Percentiles rank a stretch among this genome's conserved stretches.
phyloP scores from a whole-genome alignment of 2,329 filamentous ascomycete genomes.

The Decorospora gaudefroyi region DNA sequence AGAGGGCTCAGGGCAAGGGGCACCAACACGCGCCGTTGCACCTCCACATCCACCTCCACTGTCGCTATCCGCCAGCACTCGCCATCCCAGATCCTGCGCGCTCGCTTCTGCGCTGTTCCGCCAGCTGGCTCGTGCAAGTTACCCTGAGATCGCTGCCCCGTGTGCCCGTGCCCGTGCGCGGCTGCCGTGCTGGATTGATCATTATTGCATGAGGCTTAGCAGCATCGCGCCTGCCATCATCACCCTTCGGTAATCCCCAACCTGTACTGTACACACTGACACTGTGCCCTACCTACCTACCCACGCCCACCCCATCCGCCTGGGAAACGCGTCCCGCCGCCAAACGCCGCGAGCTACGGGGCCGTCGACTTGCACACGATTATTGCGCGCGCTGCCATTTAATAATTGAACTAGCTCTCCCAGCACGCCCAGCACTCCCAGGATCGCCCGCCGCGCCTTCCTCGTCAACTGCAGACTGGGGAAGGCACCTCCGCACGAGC shows the following conservation, averaged over 20 bases:
- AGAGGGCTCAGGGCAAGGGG: too few relatives aligned
- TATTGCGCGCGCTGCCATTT: too few relatives aligned
- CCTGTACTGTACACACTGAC: neutral
- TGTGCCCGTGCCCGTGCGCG: too few relatives aligned
- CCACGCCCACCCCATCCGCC: too few relatives aligned
- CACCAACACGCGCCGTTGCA: conserved; percentile 1
- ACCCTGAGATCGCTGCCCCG: conserved; percentile 17
- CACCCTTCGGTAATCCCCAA: neutral
- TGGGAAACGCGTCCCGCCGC: too few relatives aligned
- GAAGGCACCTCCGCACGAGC: conserved; percentile 15
- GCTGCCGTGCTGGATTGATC: conserved; percentile 9
- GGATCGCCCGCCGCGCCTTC: conserved; percentile 17
- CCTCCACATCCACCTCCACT: neutral
- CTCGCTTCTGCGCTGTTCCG: conserved; percentile 10
- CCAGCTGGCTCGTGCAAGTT: conserved; percentile 11
- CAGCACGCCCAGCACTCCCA: too few relatives aligned
- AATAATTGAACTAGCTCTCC: too few relatives aligned
- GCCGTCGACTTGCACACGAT: too few relatives aligned
- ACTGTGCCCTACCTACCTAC: too few relatives aligned
- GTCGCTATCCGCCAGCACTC: neutral
- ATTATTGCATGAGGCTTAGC: conserved; percentile 18
- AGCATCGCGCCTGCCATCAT: conserved; percentile 10
- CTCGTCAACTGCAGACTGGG: conserved; percentile 17
- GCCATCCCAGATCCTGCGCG: conserved; percentile 1
- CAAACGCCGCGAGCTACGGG: too few relatives aligned